A percentile compares a stretch with the other conserved stretches of the same genome.
phyloP scores from a whole-genome alignment of 2,329 filamentous ascomycete species.

The Metarhizium humberi region DNA sequence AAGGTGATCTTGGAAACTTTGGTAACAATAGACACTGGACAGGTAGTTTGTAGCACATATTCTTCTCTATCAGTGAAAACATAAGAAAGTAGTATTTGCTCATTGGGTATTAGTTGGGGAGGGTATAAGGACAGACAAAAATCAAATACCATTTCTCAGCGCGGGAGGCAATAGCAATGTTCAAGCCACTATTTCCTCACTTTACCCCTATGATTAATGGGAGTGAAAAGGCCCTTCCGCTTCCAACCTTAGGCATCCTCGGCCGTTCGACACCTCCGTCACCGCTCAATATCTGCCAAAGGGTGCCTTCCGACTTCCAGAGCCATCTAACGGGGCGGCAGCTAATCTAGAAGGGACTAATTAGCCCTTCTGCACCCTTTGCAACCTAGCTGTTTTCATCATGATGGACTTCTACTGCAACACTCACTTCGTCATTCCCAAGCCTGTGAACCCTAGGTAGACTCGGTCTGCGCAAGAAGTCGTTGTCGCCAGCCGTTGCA shows the following conservation, averaged over 20 bases:
- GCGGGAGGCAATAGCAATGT: neutral
- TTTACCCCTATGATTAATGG: neutral
- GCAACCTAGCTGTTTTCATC: neutral
- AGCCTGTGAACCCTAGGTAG: constrained; percentile 25
- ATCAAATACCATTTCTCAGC: neutral
- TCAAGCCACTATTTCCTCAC: neutral
- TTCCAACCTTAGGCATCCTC: neutral
- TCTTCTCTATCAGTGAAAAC: neutral
- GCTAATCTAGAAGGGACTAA: neutral
- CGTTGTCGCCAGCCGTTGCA: constrained; percentile 77
- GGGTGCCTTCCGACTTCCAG: neutral
- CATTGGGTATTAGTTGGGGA: neutral
- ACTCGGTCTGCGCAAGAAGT: constrained; percentile 55
- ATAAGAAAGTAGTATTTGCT: neutral
- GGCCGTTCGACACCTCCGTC: neutral
- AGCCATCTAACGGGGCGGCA: neutral
- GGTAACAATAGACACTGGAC: neutral
- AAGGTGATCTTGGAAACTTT: neutral
- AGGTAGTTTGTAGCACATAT: neutral
- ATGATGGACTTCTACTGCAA: neutral
- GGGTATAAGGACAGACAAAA: neutral
- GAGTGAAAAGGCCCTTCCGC: neutral
- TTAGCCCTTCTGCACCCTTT: neutral
- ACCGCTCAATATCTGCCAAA: neutral
- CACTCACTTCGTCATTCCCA: neutral